Conservation (phyloP, 805 yeast genomes). For the Candida sakaeoensis region DNA sequence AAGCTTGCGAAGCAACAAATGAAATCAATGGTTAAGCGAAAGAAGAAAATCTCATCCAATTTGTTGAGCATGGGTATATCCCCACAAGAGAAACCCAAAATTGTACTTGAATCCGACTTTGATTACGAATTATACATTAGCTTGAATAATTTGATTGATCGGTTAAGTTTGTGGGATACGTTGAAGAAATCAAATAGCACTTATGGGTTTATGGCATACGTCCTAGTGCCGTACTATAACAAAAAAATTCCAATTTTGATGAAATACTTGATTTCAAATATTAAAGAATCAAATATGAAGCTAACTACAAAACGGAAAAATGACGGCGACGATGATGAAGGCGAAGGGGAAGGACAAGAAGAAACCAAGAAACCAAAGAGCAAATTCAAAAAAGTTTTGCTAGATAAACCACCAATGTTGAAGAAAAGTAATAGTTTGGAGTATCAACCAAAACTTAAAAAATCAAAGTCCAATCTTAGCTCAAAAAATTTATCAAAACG, state of each 20-base stretch:
- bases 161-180: slow-evolving; percentile 52
- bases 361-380: background rate
- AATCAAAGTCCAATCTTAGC: slow-evolving; percentile 39
- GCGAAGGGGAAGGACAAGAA: background rate
- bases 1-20: slow-evolving; percentile 17
- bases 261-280: slow-evolving; percentile 41
- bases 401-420: slow-evolving; percentile 9
- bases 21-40: slow-evolving; percentile 19
- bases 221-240: slow-evolving; percentile 51
- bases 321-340: slow-evolving; percentile 4
- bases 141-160: slow-evolving; percentile 47
- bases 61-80: slow-evolving; percentile 38
- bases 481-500: slow-evolving; percentile 36
- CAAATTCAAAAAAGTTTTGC: slow-evolving; percentile 7
- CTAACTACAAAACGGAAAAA: slow-evolving; percentile 8
- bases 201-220: slow-evolving; percentile 47
- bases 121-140: slow-evolving; percentile 17
- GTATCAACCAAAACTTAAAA: slow-evolving; percentile 31
- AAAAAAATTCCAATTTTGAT: slow-evolving; percentile 46
- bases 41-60: slow-evolving; percentile 34
- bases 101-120: slow-evolving; percentile 14
- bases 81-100: slow-evolving; percentile 3
- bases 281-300: slow-evolving; percentile 46
- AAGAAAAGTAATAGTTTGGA: slow-evolving; percentile 18
- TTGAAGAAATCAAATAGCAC: slow-evolving; percentile 32